Percentiles rank a stretch among this genome's conserved stretches.
These are phyloP conservation scores for Aspergillus affinis DNA, from an alignment of 495 filamentous ascomycete species.

Conservation along the genomic window DNA sequence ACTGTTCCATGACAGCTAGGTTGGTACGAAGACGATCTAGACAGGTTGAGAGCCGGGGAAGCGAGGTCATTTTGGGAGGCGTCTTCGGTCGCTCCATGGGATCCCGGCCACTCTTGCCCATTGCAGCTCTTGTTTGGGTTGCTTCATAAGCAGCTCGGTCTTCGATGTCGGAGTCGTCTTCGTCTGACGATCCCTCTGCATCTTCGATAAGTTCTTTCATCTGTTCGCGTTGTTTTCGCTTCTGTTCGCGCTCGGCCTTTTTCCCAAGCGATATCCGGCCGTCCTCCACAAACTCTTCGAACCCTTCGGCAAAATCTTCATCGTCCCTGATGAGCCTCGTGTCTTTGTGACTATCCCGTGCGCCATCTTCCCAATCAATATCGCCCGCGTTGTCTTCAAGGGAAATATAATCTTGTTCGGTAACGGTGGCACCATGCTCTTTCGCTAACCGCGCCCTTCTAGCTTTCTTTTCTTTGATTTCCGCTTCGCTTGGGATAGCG, in stretches of 20 bases:
- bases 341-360: slow-evolving; percentile 45
- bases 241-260: slow-evolving; percentile 76
- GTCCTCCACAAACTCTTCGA: slow-evolving; percentile 89
- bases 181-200: slow-evolving; percentile 65
- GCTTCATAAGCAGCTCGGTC: slow-evolving; percentile 83
- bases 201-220: slow-evolving; percentile 85
- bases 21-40: slow-evolving; percentile 51
- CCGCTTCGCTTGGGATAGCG: slow-evolving; percentile 76
- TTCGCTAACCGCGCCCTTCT: slow-evolving; percentile 76
- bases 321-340: slow-evolving; percentile 82
- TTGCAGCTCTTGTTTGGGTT: slow-evolving; percentile 79
- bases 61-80: slow-evolving; percentile 57
- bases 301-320: slow-evolving; percentile 92
- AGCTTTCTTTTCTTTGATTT: slow-evolving; percentile 90
- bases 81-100: slow-evolving; percentile 48
- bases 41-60: slow-evolving; percentile 52
- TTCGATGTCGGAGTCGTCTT: slow-evolving; percentile 77
- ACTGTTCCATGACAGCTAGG: slow-evolving; percentile 55
- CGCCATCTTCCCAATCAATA: slow-evolving; percentile 43
- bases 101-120: slow-evolving; percentile 59
- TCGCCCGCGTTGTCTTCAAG: slow-evolving; percentile 60
- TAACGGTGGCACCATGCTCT: slow-evolving; percentile 65
- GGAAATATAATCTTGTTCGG: slow-evolving; percentile 77
- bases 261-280: slow-evolving; percentile 74
- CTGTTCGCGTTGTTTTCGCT: slow-evolving; percentile 62